phyloP scores from a whole-genome alignment of 768 basidiomycete genomes.

The Pleurotus ostreatus region DNA sequence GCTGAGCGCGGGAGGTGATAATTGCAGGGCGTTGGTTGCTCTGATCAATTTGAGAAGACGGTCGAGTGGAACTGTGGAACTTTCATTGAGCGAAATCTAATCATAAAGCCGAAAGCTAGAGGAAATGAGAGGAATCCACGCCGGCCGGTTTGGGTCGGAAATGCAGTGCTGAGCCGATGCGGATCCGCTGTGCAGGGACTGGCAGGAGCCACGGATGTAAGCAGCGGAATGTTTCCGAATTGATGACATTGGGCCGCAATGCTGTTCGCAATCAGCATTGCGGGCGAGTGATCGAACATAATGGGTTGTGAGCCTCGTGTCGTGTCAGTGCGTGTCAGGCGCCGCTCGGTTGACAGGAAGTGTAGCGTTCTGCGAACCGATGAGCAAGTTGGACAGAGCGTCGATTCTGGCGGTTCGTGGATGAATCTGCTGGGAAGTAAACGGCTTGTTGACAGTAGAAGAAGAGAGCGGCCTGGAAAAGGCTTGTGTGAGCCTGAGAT shows the following conservation, averaged over 20 bases:
- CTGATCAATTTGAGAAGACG: conserved; percentile 6
- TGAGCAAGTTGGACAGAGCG: not conserved
- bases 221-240: not conserved
- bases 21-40: not conserved
- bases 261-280: not conserved
- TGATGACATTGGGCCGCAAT: conserved; percentile 3
- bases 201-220: not conserved
- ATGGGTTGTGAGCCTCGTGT: conserved; percentile 4
- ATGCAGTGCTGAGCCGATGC: not conserved
- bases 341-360: not conserved
- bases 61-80: not conserved
- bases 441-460: not conserved
- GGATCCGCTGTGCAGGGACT: not conserved
- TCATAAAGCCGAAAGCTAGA: not conserved
- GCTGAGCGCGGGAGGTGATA: not conserved
- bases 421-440: not conserved
- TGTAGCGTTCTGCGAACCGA: not conserved
- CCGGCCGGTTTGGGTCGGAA: not conserved
- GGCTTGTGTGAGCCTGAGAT: not conserved
- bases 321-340: not conserved
- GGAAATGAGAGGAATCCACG: not conserved
- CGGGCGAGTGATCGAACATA: not conserved
- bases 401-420: not conserved
- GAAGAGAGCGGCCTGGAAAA: conserved; percentile 2
- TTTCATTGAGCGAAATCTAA: not conserved